phyloP scores from a whole-genome alignment of 148 eudicot genomes.

The Vaccinium darrowii region DNA sequence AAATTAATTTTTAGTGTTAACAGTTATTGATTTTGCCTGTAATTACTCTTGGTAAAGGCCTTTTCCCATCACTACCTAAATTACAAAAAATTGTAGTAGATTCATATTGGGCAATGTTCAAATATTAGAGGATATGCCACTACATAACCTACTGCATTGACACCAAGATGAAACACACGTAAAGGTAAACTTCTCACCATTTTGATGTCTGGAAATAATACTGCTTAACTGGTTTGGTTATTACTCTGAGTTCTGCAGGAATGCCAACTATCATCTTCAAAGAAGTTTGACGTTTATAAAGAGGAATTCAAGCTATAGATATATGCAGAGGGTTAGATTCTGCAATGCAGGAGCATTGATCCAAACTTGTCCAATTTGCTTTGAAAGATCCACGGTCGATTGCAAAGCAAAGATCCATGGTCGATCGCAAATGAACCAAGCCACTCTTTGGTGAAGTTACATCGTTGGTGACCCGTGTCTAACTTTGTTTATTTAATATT shows the following conservation, averaged over 20 bases:
- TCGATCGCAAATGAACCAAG: background rate
- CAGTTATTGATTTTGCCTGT: no score
- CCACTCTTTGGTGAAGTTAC: background rate
- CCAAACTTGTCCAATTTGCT: background rate
- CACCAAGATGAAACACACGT: background rate
- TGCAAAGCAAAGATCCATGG: background rate
- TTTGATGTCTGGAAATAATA: background rate
- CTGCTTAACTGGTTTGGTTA: background rate
- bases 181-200: background rate
- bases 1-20: no score
- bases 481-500: no score
- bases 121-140: no score
- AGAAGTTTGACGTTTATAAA: conserved; percentile 28
- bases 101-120: background rate
- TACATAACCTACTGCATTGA: background rate
- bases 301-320: conserved; percentile 31
- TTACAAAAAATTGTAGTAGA: no score
- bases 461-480: background rate
- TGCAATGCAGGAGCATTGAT: background rate
- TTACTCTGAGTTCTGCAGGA: conserved; percentile 34
- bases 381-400: background rate
- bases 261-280: conserved; percentile 47
- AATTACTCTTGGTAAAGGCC: no score
- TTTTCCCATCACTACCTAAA: no score
- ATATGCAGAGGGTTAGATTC: background rate